phyloP scores from a whole-genome alignment of 108 stramenopile genomes.

The Pelagomonas calceolata region DNA sequence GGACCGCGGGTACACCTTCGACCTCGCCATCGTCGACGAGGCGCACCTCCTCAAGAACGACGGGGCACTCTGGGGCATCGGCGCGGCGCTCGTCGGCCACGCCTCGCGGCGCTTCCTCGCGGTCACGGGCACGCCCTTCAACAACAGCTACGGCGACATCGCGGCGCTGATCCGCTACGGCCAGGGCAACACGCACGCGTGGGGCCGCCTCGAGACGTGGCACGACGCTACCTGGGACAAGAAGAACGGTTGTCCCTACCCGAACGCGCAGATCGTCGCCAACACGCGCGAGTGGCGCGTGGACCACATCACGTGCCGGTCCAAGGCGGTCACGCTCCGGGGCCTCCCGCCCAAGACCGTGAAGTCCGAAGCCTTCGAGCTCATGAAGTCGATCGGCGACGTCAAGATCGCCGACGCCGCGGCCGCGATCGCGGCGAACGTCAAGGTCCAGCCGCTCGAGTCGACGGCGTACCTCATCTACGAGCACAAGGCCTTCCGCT shows the following conservation, averaged over 20 bases:
- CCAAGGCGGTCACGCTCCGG: conserved; percentile 16
- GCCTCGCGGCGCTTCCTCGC: conserved; percentile 22
- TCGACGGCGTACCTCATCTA: too few relatives aligned
- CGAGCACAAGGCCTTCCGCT: too few relatives aligned
- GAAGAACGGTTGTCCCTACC: neutral
- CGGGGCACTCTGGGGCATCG: conserved; percentile 29
- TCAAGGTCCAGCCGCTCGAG: too few relatives aligned
- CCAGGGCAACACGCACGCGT: conserved; percentile 15
- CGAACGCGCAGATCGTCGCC: neutral
- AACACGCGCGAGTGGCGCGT: conserved; percentile 21
- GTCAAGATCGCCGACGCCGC: too few relatives aligned
- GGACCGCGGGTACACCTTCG: conserved; percentile 16
- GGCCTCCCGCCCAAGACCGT: conserved; percentile 8
- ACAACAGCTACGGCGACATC: conserved; percentile 32
- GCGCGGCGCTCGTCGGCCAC: conserved; percentile 26
- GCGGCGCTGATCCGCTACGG: conserved; percentile 30
- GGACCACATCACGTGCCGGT: conserved; percentile 15
- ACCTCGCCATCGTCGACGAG: conserved; percentile 37
- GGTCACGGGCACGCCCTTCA: conserved; percentile 39
- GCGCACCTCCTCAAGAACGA: conserved; percentile 20
- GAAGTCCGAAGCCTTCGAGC: conserved; percentile 4
- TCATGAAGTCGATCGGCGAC: too few relatives aligned
- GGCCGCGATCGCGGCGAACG: too few relatives aligned
- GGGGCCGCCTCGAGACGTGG: conserved; percentile 27
- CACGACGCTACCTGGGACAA: conserved; percentile 9